Percentiles rank a stretch among this genome's conserved stretches.
Evolutionary conservation across 768 basidiomycete species (phyloP).

Genomic region (Trametopsis cervina): DNA sequence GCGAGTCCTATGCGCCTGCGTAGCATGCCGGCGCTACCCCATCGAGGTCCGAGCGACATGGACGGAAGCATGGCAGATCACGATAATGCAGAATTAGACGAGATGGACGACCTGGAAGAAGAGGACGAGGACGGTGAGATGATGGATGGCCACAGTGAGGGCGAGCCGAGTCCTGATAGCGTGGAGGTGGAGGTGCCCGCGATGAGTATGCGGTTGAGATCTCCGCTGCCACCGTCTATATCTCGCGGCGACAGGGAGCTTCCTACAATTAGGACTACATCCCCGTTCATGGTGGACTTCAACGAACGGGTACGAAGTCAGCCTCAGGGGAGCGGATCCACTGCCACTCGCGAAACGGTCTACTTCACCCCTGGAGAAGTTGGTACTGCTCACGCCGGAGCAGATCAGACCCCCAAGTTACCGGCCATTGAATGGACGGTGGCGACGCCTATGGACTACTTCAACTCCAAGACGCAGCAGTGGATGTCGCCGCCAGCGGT

Average conservation of each 20-base stretch:
- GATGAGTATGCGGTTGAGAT: constrained; percentile 10
- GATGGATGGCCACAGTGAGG: constrained; percentile 28
- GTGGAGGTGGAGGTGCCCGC: constrained; percentile 23
- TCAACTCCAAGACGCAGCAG: constrained; percentile 17
- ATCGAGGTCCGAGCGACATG: constrained; percentile 33
- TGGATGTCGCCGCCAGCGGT: not conserved
- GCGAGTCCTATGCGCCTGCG: constrained; percentile 30
- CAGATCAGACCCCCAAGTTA: not conserved
- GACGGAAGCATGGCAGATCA: constrained; percentile 22
- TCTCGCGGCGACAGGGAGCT: constrained; percentile 4
- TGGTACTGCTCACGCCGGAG: too few relatives aligned
- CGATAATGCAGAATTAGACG: constrained; percentile 22
- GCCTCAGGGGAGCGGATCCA: not conserved
- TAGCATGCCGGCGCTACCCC: constrained; percentile 49
- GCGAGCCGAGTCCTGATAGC: constrained; percentile 23
- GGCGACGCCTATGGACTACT: constrained; percentile 21
- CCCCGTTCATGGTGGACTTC: not conserved
- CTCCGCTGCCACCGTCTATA: constrained; percentile 10
- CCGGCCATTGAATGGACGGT: not conserved
- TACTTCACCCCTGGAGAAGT: constrained; percentile 16
- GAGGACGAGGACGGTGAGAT: constrained; percentile 24
- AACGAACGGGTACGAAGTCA: not conserved
- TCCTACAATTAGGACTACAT: not conserved
- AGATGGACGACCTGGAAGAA: constrained; percentile 29
- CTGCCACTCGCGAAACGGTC: constrained; percentile 9